Conservation (phyloP, 352 stramenopile species). For the Ochromonadaceae sp. region DNA sequence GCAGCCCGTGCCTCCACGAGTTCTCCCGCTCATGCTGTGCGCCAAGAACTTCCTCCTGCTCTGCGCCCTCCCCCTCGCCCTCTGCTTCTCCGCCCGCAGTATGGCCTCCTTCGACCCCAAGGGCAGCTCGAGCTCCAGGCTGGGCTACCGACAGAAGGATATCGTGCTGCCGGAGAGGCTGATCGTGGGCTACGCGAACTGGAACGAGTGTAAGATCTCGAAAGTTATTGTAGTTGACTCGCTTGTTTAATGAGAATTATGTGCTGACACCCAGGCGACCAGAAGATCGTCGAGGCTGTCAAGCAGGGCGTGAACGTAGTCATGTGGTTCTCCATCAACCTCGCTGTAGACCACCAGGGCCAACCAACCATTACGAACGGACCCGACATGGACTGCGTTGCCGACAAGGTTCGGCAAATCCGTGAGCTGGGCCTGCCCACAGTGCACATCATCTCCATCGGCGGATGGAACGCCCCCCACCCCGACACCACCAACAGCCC, state of each 20-base stretch:
- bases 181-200: constrained; percentile 15
- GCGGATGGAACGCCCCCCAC: constrained; percentile 15
- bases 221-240: too few relatives aligned
- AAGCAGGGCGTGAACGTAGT: constrained; percentile 11
- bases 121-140: too few relatives aligned
- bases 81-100: too few relatives aligned
- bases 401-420: neutral
- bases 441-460: constrained; percentile 16
- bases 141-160: too few relatives aligned
- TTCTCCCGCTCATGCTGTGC: too few relatives aligned
- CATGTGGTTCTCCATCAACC: constrained; percentile 18
- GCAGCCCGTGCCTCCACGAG: too few relatives aligned
- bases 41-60: too few relatives aligned
- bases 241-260: too few relatives aligned
- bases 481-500: neutral
- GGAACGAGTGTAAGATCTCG: constrained; percentile 16
- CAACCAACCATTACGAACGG: neutral
- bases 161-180: neutral
- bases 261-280: too few relatives aligned
- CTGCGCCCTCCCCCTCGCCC: too few relatives aligned
- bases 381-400: constrained; percentile 10
- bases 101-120: too few relatives aligned
- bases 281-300: constrained; percentile 4
- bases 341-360: neutral
- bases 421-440: neutral